A percentile compares a stretch with the other conserved stretches of the same genome.
These are phyloP conservation scores for Tulasnella sp. DNA, from an alignment of 768 basidiomycete species.

Conservation along the genomic window DNA sequence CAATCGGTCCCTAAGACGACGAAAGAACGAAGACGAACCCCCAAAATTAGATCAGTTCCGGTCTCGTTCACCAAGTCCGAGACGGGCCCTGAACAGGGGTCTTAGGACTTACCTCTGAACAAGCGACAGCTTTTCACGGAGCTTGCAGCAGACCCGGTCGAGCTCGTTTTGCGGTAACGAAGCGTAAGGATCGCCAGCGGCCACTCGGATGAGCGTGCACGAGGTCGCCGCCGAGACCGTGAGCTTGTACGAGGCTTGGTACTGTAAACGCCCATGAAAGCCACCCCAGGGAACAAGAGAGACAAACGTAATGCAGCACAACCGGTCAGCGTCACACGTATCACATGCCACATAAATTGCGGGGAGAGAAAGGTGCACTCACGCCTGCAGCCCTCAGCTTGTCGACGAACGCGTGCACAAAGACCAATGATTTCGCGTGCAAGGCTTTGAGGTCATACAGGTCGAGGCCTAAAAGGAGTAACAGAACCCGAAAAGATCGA, in stretches of 20 bases:
- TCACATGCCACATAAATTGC: background rate
- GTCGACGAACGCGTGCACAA: conserved; percentile 66
- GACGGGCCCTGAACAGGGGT: background rate
- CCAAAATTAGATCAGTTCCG: conserved; percentile 9
- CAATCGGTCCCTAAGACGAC: conserved; percentile 22
- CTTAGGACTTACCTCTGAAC: conserved; percentile 27
- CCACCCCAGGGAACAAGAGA: background rate
- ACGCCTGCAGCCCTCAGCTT: conserved; percentile 66
- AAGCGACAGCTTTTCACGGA: conserved; percentile 29
- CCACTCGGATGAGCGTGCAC: conserved; percentile 32
- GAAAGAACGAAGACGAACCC: background rate
- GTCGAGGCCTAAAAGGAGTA: conserved; percentile 41
- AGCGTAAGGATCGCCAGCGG: conserved; percentile 29
- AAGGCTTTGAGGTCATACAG: conserved; percentile 71
- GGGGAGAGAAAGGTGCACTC: conserved; percentile 39
- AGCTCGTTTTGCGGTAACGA: conserved; percentile 26
- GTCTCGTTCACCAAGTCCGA: background rate
- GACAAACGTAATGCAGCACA: background rate
- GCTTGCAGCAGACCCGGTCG: conserved; percentile 28
- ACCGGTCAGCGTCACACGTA: background rate
- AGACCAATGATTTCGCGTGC: conserved; percentile 61
- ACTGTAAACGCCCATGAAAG: conserved; percentile 23
- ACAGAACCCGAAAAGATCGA: background rate
- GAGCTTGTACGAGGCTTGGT: conserved; percentile 28
- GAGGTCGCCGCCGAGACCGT: conserved; percentile 31